These are phyloP conservation scores for Eurotiales sp. DNA, from an alignment of 2,329 filamentous ascomycete genomes.

Conservation along the genomic window DNA sequence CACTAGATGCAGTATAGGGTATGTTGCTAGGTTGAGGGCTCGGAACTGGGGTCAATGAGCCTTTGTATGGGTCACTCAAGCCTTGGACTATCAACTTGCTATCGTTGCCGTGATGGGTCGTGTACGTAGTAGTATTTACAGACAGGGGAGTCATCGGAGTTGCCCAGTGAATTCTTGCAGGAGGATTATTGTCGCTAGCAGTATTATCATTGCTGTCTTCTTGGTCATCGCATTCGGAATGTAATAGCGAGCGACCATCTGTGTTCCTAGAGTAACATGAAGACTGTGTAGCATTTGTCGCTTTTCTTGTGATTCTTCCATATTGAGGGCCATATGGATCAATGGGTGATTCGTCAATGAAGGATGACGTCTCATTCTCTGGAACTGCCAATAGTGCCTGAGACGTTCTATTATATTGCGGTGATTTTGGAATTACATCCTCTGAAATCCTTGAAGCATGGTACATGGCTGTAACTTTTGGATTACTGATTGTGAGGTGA, in stretches of 20 bases:
- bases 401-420: background rate
- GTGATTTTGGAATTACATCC: background rate
- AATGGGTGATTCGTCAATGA: slow-evolving; percentile 8
- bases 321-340: slow-evolving; percentile 6
- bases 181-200: background rate
- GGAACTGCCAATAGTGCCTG: background rate
- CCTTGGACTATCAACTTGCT: slow-evolving; percentile 6
- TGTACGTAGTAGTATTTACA: background rate
- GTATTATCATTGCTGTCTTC: background rate
- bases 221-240: too few relatives aligned
- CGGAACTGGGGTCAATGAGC: background rate
- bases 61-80: slow-evolving; percentile 4
- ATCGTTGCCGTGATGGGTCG: background rate
- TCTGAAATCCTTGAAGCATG: background rate
- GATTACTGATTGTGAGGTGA: too few relatives aligned
- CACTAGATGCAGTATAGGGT: background rate
- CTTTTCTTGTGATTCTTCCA: too few relatives aligned
- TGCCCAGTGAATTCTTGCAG: background rate
- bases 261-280: slow-evolving; percentile 8
- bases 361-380: background rate
- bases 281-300: background rate
- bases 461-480: background rate
- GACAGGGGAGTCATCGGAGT: background rate
- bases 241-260: background rate
- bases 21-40: background rate